A percentile compares a stretch with the other conserved stretches of the same genome.
Evolutionary conservation across 2,329 filamentous ascomycete species (phyloP).

Genomic region (Trichoderma sp.): DNA sequence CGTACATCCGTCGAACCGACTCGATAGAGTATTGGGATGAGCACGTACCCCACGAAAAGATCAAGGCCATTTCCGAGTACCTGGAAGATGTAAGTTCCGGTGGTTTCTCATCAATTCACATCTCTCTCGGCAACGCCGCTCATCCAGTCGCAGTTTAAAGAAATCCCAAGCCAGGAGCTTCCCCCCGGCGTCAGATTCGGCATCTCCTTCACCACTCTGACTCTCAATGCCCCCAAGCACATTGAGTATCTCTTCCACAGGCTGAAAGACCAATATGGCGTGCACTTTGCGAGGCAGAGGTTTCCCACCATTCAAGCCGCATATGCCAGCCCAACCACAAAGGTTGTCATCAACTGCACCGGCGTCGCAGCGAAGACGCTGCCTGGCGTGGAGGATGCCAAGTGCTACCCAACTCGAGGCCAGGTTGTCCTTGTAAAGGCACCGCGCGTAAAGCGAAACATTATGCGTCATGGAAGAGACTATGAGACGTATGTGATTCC

Average conservation of each 20-base stretch:
- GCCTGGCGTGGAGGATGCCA: conserved; percentile 35
- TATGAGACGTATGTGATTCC: conserved; percentile 43
- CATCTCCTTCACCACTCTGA: conserved; percentile 36
- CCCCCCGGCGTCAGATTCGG: conserved; percentile 35
- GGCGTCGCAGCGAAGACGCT: conserved; percentile 36
- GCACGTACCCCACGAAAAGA: conserved; percentile 38
- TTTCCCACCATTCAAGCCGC: conserved; percentile 29
- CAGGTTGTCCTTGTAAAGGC: conserved; percentile 38
- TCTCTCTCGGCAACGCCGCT: neutral
- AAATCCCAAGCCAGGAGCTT: conserved; percentile 29
- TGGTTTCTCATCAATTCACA: neutral
- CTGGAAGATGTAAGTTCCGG: conserved; percentile 36
- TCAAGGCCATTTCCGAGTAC: conserved; percentile 40
- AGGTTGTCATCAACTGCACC: conserved; percentile 36
- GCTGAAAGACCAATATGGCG: conserved; percentile 30
- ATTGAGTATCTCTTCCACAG: conserved; percentile 31
- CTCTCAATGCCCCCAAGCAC: conserved; percentile 39
- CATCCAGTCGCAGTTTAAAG: conserved; percentile 27
- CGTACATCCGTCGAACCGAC: conserved; percentile 36
- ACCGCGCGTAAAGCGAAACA: conserved; percentile 33
- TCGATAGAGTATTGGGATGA: conserved; percentile 43
- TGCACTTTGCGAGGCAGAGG: conserved; percentile 32
- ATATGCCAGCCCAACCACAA: conserved; percentile 28
- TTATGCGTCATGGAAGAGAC: conserved; percentile 39
- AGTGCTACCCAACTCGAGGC: conserved; percentile 41